These are phyloP conservation scores for Gomphus bonarii DNA, from an alignment of 1,284 basidiomycete species.

Conservation along the genomic window DNA sequence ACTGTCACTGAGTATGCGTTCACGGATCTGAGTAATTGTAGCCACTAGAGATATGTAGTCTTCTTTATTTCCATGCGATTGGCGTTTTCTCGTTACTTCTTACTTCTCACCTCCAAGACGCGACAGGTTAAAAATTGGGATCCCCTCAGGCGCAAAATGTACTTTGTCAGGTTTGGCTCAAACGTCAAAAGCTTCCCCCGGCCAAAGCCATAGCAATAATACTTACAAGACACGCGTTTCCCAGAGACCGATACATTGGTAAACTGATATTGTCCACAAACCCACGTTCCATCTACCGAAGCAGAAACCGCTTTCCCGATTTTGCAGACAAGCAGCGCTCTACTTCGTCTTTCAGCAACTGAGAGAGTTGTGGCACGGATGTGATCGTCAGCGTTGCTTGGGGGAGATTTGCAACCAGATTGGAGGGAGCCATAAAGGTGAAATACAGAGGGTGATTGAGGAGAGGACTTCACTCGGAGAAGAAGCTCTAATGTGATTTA, in stretches of 20 bases:
- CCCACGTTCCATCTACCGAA: constrained; percentile 53
- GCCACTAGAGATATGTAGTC: too few species aligned
- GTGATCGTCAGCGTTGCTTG: constrained; percentile 64
- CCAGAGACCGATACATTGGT: constrained; percentile 67
- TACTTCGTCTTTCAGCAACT: constrained; percentile 65
- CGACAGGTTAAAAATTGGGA: neutral
- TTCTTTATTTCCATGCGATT: neutral
- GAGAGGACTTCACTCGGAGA: neutral
- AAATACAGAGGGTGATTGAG: constrained; percentile 59
- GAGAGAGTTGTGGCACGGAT: constrained; percentile 63
- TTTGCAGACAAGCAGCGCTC: constrained; percentile 58
- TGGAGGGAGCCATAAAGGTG: constrained; percentile 62
- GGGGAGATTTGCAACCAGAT: constrained; percentile 58
- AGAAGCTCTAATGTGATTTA: constrained; percentile 18
- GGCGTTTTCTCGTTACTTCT: neutral
- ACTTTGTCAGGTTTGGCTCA: neutral
- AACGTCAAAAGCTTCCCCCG: neutral
- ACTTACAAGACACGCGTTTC: constrained; percentile 64
- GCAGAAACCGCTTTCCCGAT: constrained; percentile 48
- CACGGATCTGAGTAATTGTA: too few species aligned
- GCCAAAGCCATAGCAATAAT: neutral
- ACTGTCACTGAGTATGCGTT: too few species aligned
- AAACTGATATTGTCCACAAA: constrained; percentile 58
- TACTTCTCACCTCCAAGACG: neutral
- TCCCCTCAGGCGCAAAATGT: neutral